Base-by-base conservation (phyloP, 108 stramenopile species). In the Mediolabrus comicus region DNA sequence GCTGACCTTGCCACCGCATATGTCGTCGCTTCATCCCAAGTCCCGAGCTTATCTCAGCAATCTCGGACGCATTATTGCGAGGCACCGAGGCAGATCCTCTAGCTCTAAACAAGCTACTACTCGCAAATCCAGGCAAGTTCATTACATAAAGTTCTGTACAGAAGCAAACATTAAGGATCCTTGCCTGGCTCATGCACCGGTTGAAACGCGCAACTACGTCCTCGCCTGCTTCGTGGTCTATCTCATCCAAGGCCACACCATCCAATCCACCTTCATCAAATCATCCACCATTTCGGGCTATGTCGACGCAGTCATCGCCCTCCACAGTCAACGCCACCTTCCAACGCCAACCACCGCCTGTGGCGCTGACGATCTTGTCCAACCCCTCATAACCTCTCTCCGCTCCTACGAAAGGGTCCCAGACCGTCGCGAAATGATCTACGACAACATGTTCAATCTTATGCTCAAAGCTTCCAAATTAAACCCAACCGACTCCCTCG, bases 11-110 rank as follows among this genome's bases (percentile, higher is more conserved):
- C n/a, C 31, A 58, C 65, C 51, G 17, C 19, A 27, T 6, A 0
- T 74, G 64, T 19, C 17, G 28, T 46, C 33, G 16, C 56, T 74
- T 74, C 64, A 38, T 59, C 31, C 52, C 54, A 11, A 22, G 26
- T 25, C 62, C 33, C 1, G 56, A 72, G 38, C 62, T 72, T 17
- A 25, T 39, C 34, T 72, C 38, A 0, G 33, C 32, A 13, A 55
- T 72, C 12, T 38, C 38, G 38, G 38, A 3, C 38, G 38, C 38
- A 13, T 38, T 38, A 38, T 38, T 38, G 38, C 38, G 14, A 13
- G 38, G 38, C 38, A 38, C 38, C 38, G 14, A 38, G 12, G 38
- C 38, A 9, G 7, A 38, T 38, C 38, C 38, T 38, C 38, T 38
- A 2, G 7, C 4, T 38, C 38, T 38, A 38, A 38, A 8, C 27